Conservation (phyloP, 1,284 basidiomycete genomes). For the Fomitopsis betulina region DNA sequence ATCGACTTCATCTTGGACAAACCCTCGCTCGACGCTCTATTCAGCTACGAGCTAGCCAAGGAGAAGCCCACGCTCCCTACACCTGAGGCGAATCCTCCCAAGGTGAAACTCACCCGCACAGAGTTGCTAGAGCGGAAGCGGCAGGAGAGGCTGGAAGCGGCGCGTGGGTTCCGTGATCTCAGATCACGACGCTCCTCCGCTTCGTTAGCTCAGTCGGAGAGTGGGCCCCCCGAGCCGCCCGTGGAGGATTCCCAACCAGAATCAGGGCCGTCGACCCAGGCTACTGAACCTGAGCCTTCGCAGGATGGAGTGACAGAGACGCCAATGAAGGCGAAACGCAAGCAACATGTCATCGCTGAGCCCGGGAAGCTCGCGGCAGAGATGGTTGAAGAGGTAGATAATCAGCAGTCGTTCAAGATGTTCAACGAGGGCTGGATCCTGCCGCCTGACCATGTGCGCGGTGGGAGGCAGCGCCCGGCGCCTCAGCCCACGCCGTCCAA, state of each 20-base stretch:
- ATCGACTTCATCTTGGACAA: conserved; percentile 48
- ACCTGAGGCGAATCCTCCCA: conserved; percentile 27
- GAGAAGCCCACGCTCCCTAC: conserved; percentile 52
- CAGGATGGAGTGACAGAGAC: conserved; percentile 4
- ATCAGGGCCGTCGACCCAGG: conserved; percentile 13
- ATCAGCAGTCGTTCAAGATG: conserved; percentile 71
- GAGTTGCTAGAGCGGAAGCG: conserved; percentile 30
- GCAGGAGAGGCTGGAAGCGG: conserved; percentile 19
- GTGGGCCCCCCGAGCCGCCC: background rate
- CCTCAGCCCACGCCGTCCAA: conserved; percentile 35
- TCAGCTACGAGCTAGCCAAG: conserved; percentile 61
- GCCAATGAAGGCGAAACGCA: background rate
- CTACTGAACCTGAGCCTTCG: background rate
- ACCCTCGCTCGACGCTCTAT: conserved; percentile 63
- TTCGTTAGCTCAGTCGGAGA: background rate
- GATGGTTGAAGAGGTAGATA: conserved; percentile 65
- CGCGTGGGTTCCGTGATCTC: conserved; percentile 43
- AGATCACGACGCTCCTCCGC: conserved; percentile 36
- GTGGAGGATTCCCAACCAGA: conserved; percentile 33
- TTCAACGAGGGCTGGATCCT: conserved; percentile 92
- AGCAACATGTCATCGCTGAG: conserved; percentile 16
- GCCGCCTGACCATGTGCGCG: conserved; percentile 65
- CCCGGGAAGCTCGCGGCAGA: conserved; percentile 36
- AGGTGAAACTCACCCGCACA: conserved; percentile 34
- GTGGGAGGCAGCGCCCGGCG: conserved; percentile 44